phyloP scores from a whole-genome alignment of 208 protist species.

The Trypanosoma platydactyli region DNA sequence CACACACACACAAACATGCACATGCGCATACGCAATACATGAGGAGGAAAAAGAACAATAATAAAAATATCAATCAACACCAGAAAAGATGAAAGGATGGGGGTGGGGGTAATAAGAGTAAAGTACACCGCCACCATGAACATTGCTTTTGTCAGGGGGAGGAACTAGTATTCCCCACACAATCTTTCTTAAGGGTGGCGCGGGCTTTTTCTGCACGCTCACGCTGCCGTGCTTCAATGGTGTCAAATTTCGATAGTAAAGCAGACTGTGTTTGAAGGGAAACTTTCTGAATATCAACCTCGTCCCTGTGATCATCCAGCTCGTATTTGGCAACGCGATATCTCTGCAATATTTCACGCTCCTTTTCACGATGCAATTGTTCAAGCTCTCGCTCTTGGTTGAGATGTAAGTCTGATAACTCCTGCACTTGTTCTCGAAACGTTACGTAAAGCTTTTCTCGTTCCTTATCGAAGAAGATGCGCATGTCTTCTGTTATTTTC shows the following conservation, averaged over 20 bases:
- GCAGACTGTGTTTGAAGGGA: constrained; percentile 28
- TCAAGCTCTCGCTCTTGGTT: constrained; percentile 59
- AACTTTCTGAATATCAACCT: constrained; percentile 18
- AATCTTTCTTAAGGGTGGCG: too few species aligned
- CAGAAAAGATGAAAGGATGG: too few species aligned
- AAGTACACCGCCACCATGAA: too few species aligned
- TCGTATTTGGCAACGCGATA: constrained; percentile 33
- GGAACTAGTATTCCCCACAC: too few species aligned
- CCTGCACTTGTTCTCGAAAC: constrained; percentile 58
- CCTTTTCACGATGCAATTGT: constrained; percentile 67
- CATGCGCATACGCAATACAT: too few species aligned
- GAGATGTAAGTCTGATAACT: constrained; percentile 60
- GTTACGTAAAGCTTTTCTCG: constrained; percentile 40
- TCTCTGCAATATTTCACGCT: constrained; percentile 40
- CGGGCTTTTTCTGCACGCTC: constrained; percentile 55
- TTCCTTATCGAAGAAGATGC: constrained; percentile 40
- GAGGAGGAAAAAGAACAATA: too few species aligned
- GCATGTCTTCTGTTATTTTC: constrained; percentile 40
- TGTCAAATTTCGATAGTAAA: constrained; percentile 42
- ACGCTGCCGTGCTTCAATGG: constrained; percentile 45
- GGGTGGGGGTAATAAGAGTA: too few species aligned
- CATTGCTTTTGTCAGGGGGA: too few species aligned
- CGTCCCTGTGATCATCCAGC: constrained; percentile 26
- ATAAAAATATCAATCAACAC: too few species aligned
- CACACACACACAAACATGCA: too few species aligned